Evolutionary conservation across 2,329 filamentous ascomycete genomes (phyloP).

Genomic region (Rugonectria rugulosa): DNA sequence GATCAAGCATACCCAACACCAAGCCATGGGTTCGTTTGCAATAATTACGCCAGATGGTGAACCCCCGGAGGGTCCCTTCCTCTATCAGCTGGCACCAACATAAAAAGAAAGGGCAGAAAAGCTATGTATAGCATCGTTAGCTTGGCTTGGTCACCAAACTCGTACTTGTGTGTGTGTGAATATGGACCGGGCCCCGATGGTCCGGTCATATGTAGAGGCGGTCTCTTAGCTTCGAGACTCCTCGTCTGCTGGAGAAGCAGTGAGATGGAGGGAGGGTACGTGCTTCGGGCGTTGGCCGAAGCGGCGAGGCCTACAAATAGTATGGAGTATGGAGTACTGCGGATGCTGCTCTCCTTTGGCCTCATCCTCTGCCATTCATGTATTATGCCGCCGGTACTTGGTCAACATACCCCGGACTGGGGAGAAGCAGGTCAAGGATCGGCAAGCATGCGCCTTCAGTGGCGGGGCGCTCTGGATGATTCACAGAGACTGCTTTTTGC

Average conservation of each 20-base stretch:
- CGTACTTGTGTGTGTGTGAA: no score
- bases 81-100: slow-evolving; percentile 15
- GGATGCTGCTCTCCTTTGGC: background rate
- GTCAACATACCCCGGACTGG: slow-evolving; percentile 31
- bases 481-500: slow-evolving; percentile 24
- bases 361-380: background rate
- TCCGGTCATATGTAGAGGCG: background rate
- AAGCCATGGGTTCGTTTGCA: slow-evolving; percentile 21
- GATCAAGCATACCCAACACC: slow-evolving; percentile 7
- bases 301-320: slow-evolving; percentile 11
- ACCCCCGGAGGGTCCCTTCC: background rate
- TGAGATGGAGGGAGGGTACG: slow-evolving; percentile 4
- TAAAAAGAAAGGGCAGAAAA: background rate
- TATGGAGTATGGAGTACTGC: background rate
- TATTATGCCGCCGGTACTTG: slow-evolving; percentile 3
- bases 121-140: slow-evolving; percentile 12
- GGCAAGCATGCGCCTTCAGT: slow-evolving; percentile 23
- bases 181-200: slow-evolving; percentile 2
- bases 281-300: slow-evolving; percentile 37
- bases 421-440: slow-evolving; percentile 25
- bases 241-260: slow-evolving; percentile 2
- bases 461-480: slow-evolving; percentile 28
- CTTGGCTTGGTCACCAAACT: background rate
- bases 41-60: slow-evolving; percentile 17
- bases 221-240: slow-evolving; percentile 1